A percentile compares a stretch with the other conserved stretches of the same genome.
phyloP scores from a whole-genome alignment of 345 rosid species.

The Rhodomyrtus tomentosa region DNA sequence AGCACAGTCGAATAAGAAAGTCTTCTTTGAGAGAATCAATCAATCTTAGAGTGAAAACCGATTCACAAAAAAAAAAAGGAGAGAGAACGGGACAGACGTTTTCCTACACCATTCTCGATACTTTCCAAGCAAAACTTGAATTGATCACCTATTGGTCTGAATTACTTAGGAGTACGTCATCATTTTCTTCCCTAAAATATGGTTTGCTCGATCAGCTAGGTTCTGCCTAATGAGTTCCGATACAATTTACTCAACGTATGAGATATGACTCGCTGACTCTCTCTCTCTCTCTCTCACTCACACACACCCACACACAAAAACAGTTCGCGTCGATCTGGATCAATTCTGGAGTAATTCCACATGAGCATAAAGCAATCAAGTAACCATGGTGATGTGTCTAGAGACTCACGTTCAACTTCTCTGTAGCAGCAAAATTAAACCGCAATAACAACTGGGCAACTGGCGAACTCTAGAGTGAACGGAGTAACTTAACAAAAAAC shows the following conservation, averaged over 20 bases:
- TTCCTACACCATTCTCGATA: neutral
- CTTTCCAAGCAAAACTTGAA: neutral
- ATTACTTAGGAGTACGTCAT: neutral
- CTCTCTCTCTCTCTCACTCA: neutral
- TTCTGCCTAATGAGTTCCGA: neutral
- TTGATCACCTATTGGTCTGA: neutral
- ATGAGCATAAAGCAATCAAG: neutral
- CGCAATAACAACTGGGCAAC: neutral
- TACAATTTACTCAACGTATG: neutral
- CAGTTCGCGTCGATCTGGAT: neutral
- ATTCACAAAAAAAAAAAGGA: too few species aligned
- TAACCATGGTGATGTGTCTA: neutral
- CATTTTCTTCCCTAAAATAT: neutral
- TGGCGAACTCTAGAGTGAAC: neutral
- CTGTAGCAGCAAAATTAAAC: neutral
- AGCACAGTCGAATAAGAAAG: neutral
- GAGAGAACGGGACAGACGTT: too few species aligned
- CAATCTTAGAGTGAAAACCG: neutral
- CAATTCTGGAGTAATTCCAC: neutral
- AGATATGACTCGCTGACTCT: neutral
- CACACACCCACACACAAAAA: neutral
- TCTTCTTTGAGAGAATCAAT: neutral
- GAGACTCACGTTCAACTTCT: neutral
- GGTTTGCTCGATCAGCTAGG: neutral
- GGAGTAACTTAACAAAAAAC: neutral